These are phyloP conservation scores for Cyberlindnera xylosilytica DNA, from an alignment of 805 yeast genomes.

Conservation along the genomic window DNA sequence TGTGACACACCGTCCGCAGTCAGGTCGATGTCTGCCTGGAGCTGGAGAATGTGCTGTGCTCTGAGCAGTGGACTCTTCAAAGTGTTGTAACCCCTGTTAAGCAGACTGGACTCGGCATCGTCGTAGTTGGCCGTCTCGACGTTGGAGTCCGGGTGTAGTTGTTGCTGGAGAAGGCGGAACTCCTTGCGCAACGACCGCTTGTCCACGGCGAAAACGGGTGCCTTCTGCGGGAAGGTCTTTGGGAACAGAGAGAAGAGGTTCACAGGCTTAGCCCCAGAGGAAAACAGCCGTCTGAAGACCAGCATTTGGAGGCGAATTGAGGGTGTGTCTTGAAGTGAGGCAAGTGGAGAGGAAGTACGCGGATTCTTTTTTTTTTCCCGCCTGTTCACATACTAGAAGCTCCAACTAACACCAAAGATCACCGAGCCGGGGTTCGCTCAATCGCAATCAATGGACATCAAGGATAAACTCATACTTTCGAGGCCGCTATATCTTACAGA, in stretches of 20 bases:
- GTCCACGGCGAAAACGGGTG: constrained; percentile 70
- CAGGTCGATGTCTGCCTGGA: constrained; percentile 46
- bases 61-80: constrained; percentile 68
- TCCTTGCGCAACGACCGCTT: constrained; percentile 61
- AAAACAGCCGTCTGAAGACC: constrained; percentile 11
- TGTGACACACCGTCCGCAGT: constrained; percentile 53
- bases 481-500: constrained; percentile 43
- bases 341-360: background rate
- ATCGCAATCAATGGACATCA: background rate
- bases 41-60: constrained; percentile 54
- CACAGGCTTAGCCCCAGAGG: constrained; percentile 3
- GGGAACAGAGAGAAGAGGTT: constrained; percentile 71
- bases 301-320: background rate
- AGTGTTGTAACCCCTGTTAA: constrained; percentile 78
- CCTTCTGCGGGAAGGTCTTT: constrained; percentile 60
- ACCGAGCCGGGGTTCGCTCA: too few relatives aligned
- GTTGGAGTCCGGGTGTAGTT: constrained; percentile 75
- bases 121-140: constrained; percentile 22
- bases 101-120: constrained; percentile 43
- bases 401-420: too few relatives aligned
- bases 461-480: constrained; percentile 36
- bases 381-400: too few relatives aligned
- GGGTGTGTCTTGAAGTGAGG: background rate
- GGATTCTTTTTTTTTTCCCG: background rate
- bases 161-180: constrained; percentile 67